Evolutionary conservation across 2,329 filamentous ascomycete species (phyloP), one percentile per base, ranked within the genome.

Genomic region (Pseudopithomyces chartarum): DNA sequence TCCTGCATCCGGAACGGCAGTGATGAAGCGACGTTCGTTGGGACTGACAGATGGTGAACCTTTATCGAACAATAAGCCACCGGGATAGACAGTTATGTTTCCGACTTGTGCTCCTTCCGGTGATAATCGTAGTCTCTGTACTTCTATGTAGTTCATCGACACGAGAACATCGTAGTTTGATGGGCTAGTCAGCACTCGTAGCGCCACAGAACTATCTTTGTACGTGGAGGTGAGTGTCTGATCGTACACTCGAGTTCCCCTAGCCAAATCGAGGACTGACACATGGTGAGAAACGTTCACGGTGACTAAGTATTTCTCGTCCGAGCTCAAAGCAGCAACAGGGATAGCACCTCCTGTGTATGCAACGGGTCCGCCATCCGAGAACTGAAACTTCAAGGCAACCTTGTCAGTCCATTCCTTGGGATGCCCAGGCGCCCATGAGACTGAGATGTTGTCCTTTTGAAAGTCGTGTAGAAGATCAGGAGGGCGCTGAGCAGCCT

Each of bases 381-480:
- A 49, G 13, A 49, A 39, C 11, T 23, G 6, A 49, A 20, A 49
- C 15, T 38, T 36, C 11, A 49, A 11, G 17, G 46, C 46, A n/a
- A 38, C 46, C 17, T 49, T 49, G 12, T 49, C 46, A 33, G 12
- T 39, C 46, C 46, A 40, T 19, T 49, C 34, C 32, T 49, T 49
- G 34, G 34, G 46, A 29, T 40, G 46, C 2, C 46, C 46, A 13
- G 34, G 34, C 4, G 46, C 34, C 46, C 34, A 49, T 17, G 46
- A 49, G 12, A 15, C 8, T 17, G 46, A 49, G 19, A 40, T 22
- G 15, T 49, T 49, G 20, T 49, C 39, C 34, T 49, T 49, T 49
- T 39, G 46, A 13, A 49, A 49, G 6, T 40, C 46, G 22, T 39
- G 47, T 11, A 40, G 22, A 13, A 49, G 7, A 6, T 8, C 34